Conservation (phyloP, 2,329 filamentous ascomycete species). For the Shiraia bambusicola region DNA sequence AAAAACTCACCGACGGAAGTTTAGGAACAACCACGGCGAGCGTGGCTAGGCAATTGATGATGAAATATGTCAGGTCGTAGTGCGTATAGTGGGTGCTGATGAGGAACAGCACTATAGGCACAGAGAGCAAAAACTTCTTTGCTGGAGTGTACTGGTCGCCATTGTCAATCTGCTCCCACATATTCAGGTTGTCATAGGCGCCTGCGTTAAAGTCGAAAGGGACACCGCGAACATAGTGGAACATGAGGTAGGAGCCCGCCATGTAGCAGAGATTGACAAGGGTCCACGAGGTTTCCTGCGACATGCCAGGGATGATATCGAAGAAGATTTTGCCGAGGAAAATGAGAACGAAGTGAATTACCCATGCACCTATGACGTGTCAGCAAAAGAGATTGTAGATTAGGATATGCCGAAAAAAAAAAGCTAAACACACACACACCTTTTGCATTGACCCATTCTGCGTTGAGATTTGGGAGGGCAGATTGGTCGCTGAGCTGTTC, state of each 20-base stretch:
- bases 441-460: slow-evolving; percentile 99
- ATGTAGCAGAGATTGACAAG: slow-evolving; percentile 99
- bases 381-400: slow-evolving; percentile 7
- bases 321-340: slow-evolving; percentile 91
- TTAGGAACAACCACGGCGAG: slow-evolving; percentile 94
- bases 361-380: slow-evolving; percentile 77
- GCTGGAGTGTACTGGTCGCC: slow-evolving; percentile 97
- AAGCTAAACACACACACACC: slow-evolving; percentile 60
- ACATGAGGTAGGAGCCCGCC: slow-evolving; percentile 99
- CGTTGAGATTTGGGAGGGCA: slow-evolving; percentile 90
- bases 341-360: slow-evolving; percentile 94
- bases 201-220: slow-evolving; percentile 99
- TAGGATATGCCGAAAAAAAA: background rate
- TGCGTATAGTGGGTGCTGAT: slow-evolving; percentile 98
- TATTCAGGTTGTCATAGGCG: slow-evolving; percentile 98
- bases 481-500: slow-evolving; percentile 98
- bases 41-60: slow-evolving; percentile 92
- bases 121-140: slow-evolving; percentile 95
- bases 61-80: slow-evolving; percentile 95
- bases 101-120: slow-evolving; percentile 91
- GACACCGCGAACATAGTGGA: slow-evolving; percentile 96
- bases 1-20: slow-evolving; percentile 78
- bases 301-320: slow-evolving; percentile 93
- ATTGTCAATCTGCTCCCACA: slow-evolving; percentile 99
- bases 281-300: slow-evolving; percentile 98